phyloP scores from a whole-genome alignment of 108 stramenopile genomes.

The Discostella stelligeroides region DNA sequence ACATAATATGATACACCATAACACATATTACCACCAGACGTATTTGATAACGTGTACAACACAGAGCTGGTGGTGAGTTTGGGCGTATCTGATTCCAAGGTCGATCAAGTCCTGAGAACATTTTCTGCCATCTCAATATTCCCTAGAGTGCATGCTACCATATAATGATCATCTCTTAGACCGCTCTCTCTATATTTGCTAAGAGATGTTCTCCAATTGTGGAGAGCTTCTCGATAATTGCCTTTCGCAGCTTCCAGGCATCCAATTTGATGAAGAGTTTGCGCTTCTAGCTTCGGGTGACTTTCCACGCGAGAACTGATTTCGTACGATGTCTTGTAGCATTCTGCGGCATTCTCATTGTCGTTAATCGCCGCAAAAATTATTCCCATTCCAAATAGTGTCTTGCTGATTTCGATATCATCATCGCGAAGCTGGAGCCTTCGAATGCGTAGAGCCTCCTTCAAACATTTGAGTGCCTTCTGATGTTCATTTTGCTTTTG shows the following conservation, averaged over 20 bases:
- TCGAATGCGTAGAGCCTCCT: slow-evolving; percentile 56
- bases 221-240: slow-evolving; percentile 50
- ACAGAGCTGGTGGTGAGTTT: too few species aligned
- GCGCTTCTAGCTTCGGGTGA: slow-evolving; percentile 51
- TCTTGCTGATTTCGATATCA: slow-evolving; percentile 50
- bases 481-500: slow-evolving; percentile 48
- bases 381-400: slow-evolving; percentile 62
- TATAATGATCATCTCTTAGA: slow-evolving; percentile 55
- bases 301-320: slow-evolving; percentile 37
- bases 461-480: slow-evolving; percentile 51
- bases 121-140: slow-evolving; percentile 68
- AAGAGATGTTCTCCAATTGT: slow-evolving; percentile 56
- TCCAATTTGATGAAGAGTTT: slow-evolving; percentile 66
- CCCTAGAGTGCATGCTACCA: slow-evolving; percentile 58
- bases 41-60: too few species aligned
- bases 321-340: slow-evolving; percentile 43
- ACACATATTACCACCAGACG: too few species aligned
- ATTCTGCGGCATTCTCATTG: slow-evolving; percentile 48
- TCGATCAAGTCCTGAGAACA: slow-evolving; percentile 8
- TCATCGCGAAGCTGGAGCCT: slow-evolving; percentile 37
- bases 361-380: slow-evolving; percentile 43
- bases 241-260: slow-evolving; percentile 41
- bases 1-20: too few species aligned
- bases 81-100: neutral
- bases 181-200: slow-evolving; percentile 55